Conservation (phyloP, 148 eudicot genomes). For the Heliosperma pusillum region DNA sequence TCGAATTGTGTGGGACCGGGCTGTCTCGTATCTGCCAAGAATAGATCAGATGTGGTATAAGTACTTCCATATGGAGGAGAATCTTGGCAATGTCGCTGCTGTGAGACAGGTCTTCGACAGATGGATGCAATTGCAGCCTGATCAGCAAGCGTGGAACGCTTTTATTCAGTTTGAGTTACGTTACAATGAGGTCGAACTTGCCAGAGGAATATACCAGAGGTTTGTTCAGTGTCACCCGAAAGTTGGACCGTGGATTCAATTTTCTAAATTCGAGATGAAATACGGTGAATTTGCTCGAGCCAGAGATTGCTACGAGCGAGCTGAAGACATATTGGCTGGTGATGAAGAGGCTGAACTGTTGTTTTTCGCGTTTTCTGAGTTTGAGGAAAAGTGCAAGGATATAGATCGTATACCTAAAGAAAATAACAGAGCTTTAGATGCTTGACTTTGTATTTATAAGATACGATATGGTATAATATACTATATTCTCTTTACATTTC, state of each 20-base stretch:
- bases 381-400: conserved; percentile 88
- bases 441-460: too few species aligned
- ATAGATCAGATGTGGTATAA: too few species aligned
- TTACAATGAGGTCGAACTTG: conserved; percentile 81
- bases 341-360: conserved; percentile 82
- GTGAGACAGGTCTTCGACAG: too few species aligned
- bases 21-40: too few species aligned
- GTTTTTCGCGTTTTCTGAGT: too few species aligned
- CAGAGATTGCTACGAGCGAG: conserved; percentile 72
- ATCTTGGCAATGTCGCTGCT: too few species aligned
- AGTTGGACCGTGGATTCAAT: conserved; percentile 74
- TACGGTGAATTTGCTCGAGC: conserved; percentile 76
- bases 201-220: conserved; percentile 66
- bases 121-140: conserved; percentile 88
- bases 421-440: too few species aligned
- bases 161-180: conserved; percentile 79
- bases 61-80: too few species aligned
- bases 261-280: conserved; percentile 86
- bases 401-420: conserved; percentile 84
- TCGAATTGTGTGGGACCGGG: conserved; percentile 78
- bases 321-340: conserved; percentile 68
- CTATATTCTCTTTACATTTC: background rate
- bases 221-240: conserved; percentile 68
- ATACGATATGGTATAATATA: too few species aligned
- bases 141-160: conserved; percentile 82